Conservation (phyloP, 2,329 filamentous ascomycete genomes). For the Shiraia sp. region DNA sequence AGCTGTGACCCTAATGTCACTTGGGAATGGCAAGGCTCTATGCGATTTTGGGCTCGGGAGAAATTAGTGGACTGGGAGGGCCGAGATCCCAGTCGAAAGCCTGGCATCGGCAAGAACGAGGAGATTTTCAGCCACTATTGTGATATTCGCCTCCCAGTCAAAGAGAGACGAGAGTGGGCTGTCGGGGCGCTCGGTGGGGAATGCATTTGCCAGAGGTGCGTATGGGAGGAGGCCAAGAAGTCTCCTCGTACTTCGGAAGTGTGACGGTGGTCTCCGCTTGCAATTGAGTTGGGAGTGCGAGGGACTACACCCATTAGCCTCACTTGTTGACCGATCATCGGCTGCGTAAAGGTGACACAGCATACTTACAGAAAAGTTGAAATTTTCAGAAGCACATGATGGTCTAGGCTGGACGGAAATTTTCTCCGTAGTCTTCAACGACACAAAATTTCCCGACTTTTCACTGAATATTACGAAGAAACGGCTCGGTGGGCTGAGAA, state of each 20-base stretch:
- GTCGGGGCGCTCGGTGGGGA: constrained; percentile 82
- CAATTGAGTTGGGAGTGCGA: too few species aligned
- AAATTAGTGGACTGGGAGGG: constrained; percentile 58
- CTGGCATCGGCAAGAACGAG: constrained; percentile 74
- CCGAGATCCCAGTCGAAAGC: constrained; percentile 37
- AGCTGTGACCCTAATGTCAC: constrained; percentile 92
- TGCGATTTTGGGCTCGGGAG: constrained; percentile 69
- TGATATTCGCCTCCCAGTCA: constrained; percentile 77
- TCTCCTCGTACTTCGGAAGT: not conserved
- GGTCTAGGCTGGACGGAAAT: too few species aligned
- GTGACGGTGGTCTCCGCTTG: too few species aligned
- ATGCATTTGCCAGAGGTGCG: constrained; percentile 84
- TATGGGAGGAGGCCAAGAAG: constrained; percentile 61
- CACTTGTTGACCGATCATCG: too few species aligned
- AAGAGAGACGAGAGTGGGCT: constrained; percentile 86
- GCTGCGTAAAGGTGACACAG: too few species aligned
- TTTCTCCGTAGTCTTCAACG: too few species aligned
- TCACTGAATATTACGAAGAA: too few species aligned
- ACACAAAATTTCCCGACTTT: too few species aligned
- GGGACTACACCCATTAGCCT: too few species aligned
- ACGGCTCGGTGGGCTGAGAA: too few species aligned
- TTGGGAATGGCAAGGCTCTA: constrained; percentile 88
- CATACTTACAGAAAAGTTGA: too few species aligned
- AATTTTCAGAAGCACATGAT: too few species aligned
- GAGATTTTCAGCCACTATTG: constrained; percentile 96